Conservation (phyloP, 1,139 yeast genomes). For the Lodderomyces beijingensis region DNA sequence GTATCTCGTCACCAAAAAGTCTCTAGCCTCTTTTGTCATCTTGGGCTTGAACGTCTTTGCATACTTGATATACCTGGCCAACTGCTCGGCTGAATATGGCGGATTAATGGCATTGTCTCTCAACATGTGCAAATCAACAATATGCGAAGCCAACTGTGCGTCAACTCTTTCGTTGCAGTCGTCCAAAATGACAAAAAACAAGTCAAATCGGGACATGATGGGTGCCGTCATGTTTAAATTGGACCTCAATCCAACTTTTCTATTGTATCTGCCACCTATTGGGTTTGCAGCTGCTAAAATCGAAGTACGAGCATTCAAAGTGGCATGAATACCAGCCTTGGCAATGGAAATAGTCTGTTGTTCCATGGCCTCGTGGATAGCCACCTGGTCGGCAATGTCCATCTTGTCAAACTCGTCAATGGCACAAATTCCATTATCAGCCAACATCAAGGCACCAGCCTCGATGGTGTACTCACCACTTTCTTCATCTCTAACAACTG, state of each 20-base stretch:
- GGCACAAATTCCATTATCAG: constrained; percentile 98
- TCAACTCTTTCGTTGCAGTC: constrained; percentile 92
- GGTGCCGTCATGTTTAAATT: constrained; percentile 98
- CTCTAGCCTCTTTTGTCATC: constrained; percentile 79
- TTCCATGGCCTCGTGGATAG: constrained; percentile 99
- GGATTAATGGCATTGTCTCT: constrained; percentile 89
- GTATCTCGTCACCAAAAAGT: constrained; percentile 71
- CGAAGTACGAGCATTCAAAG: constrained; percentile 92
- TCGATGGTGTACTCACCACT: constrained; percentile 97
- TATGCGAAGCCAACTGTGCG: constrained; percentile 85
- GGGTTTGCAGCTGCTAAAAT: constrained; percentile 98
- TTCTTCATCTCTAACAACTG: constrained; percentile 96
- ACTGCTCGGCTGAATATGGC: constrained; percentile 85
- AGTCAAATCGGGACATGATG: constrained; percentile 95
- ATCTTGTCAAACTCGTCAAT: constrained; percentile 98
- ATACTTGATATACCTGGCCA: constrained; percentile 82
- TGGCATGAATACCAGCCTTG: constrained; percentile 97
- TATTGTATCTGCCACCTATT: constrained; percentile 88
- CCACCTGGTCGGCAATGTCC: constrained; percentile 95
- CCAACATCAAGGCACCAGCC: constrained; percentile 98
- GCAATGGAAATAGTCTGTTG: constrained; percentile 98
- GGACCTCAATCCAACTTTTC: constrained; percentile 78
- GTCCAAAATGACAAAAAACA: constrained; percentile 90
- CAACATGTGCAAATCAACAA: constrained; percentile 88
- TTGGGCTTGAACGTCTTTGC: constrained; percentile 93